Conservation (phyloP, 2,329 filamentous ascomycete genomes). For the Eutypa lata region DNA sequence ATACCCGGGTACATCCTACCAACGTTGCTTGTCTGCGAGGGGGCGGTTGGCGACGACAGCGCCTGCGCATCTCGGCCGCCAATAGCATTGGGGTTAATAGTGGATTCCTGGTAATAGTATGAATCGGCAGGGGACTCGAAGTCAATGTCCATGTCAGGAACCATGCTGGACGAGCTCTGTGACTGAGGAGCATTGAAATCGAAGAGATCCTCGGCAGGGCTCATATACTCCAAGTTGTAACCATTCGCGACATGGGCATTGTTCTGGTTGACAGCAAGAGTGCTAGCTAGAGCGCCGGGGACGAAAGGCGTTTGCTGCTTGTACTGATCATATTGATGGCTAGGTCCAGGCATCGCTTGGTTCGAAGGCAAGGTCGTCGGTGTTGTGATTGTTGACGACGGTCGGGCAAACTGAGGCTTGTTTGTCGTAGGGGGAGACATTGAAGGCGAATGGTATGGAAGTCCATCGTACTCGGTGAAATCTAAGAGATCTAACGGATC, state of each 20-base stretch:
- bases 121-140: constrained; percentile 57
- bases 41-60: constrained; percentile 41
- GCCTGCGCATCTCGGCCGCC: constrained; percentile 58
- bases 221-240: constrained; percentile 53
- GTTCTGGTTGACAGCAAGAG: constrained; percentile 71
- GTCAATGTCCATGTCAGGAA: constrained; percentile 65
- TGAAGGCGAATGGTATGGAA: constrained; percentile 59
- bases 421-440: constrained; percentile 52
- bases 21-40: constrained; percentile 51
- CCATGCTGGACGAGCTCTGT: constrained; percentile 52
- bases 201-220: constrained; percentile 62
- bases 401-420: constrained; percentile 52
- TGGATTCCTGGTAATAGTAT: constrained; percentile 61
- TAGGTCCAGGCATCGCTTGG: constrained; percentile 71
- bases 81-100: constrained; percentile 71
- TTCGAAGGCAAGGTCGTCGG: constrained; percentile 50
- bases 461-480: constrained; percentile 60
- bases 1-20: constrained; percentile 88
- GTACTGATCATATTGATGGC: constrained; percentile 93
- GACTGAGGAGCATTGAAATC: constrained; percentile 71
- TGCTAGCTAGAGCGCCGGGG: constrained; percentile 75
- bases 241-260: constrained; percentile 46
- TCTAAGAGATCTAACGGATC: constrained; percentile 59
- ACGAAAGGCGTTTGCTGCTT: constrained; percentile 94
- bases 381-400: constrained; percentile 50